A percentile compares a stretch with the other conserved stretches of the same genome.
Conservation (phyloP, 2,329 filamentous ascomycete genomes). For the Arthrobotrys sphaeroides region DNA sequence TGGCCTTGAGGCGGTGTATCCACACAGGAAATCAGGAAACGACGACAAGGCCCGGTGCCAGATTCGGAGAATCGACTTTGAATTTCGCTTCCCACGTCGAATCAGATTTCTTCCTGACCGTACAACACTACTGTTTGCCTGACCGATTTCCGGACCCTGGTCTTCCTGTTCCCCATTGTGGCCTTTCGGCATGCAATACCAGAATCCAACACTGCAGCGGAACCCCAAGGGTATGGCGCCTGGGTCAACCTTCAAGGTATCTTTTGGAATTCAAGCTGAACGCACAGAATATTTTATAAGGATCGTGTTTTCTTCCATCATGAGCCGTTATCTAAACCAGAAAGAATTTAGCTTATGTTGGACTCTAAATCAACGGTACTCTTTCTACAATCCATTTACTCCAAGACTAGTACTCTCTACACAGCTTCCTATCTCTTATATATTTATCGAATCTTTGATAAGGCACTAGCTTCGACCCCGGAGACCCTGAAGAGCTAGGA, state of each 20-base stretch:
- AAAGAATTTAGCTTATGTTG: slow-evolving; percentile 11
- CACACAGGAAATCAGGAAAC: not conserved
- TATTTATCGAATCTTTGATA: too few species aligned
- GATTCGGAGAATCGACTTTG: slow-evolving; percentile 8
- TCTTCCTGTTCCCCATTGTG: not conserved
- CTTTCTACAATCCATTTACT: not conserved
- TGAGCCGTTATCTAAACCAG: slow-evolving; percentile 3
- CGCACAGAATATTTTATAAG: slow-evolving; percentile 11
- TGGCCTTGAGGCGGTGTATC: not conserved
- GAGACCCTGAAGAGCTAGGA: not conserved
- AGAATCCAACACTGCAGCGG: too few species aligned
- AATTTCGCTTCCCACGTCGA: not conserved
- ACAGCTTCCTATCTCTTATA: too few species aligned
- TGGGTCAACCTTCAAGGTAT: too few species aligned
- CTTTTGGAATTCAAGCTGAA: not conserved
- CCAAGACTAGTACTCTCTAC: too few species aligned
- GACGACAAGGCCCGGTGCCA: not conserved
- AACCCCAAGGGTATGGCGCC: too few species aligned
- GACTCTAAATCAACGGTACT: not conserved
- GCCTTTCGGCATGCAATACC: not conserved
- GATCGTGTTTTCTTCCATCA: not conserved
- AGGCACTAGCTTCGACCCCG: not conserved
- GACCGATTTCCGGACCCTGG: too few species aligned
- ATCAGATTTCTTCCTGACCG: not conserved
- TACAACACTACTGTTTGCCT: too few species aligned